Percentiles rank a stretch among this genome's conserved stretches.
phyloP scores from a whole-genome alignment of 225 moss, liverwort and hornwort species.

The Marchantia paleacea region DNA sequence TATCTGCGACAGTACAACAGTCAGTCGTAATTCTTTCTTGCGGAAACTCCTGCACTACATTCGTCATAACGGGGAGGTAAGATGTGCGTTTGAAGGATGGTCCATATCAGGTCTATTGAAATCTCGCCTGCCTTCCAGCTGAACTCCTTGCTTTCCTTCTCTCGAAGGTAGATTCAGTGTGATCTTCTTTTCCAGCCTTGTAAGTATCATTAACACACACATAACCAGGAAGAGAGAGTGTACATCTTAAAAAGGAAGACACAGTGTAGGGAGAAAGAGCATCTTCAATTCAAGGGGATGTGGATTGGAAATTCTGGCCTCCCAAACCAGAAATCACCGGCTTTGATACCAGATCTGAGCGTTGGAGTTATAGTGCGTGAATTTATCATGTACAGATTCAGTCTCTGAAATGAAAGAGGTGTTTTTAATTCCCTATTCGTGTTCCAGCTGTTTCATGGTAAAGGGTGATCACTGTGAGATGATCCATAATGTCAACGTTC shows the following conservation, averaged over 20 bases:
- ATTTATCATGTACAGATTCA: slow-evolving; percentile 6
- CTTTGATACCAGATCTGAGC: neutral
- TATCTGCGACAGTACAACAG: slow-evolving; percentile 88
- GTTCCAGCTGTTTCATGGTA: neutral
- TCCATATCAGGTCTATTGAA: slow-evolving; percentile 42
- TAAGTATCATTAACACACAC: slow-evolving; percentile 6
- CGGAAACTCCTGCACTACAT: slow-evolving; percentile 79
- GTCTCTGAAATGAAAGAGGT: neutral
- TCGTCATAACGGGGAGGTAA: slow-evolving; percentile 69
- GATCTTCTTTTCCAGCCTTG: neutral
- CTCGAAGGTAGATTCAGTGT: neutral
- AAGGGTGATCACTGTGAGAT: neutral
- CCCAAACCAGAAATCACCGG: neutral
- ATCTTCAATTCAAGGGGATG: slow-evolving; percentile 27
- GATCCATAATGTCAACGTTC: neutral
- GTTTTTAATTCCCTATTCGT: neutral
- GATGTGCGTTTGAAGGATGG: slow-evolving; percentile 53
- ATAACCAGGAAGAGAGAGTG: neutral
- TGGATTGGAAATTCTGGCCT: neutral
- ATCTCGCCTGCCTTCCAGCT: slow-evolving; percentile 32
- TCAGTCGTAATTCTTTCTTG: slow-evolving; percentile 67
- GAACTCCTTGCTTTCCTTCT: neutral
- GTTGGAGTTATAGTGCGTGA: neutral
- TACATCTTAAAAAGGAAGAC: slow-evolving; percentile 56
- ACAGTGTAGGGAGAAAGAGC: neutral